Evolutionary conservation across 257 asterid species (phyloP).

Genomic region (Verbena officinalis): DNA sequence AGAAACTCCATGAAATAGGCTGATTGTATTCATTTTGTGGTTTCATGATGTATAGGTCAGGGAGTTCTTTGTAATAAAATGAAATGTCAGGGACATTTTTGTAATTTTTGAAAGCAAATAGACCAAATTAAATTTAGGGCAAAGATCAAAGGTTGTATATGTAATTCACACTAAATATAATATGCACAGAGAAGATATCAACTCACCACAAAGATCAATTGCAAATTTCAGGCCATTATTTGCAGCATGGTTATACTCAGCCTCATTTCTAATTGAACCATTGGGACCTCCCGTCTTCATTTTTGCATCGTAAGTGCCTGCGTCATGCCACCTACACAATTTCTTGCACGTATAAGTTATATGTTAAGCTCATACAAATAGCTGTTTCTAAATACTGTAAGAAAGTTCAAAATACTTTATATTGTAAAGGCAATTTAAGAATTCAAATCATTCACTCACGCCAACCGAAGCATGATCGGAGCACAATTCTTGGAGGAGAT

Average conservation of each 20-base stretch:
- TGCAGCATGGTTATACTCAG: conserved; percentile 60
- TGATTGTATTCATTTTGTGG: too few relatives aligned
- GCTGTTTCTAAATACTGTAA: background rate
- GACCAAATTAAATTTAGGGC: too few relatives aligned
- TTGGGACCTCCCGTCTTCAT: conserved; percentile 87
- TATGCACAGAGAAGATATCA: background rate
- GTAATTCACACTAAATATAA: background rate
- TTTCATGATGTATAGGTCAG: too few relatives aligned
- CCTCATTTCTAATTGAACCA: conserved; percentile 78
- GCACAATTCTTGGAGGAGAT: conserved; percentile 71
- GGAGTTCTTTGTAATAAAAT: too few relatives aligned
- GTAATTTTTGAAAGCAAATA: background rate
- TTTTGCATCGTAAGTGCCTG: conserved; percentile 84
- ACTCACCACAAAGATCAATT: conserved; percentile 72
- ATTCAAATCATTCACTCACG: conserved; percentile 54
- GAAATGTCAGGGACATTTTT: too few relatives aligned
- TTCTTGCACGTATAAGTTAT: background rate
- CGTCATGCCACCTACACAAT: conserved; percentile 88
- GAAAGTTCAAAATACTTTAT: background rate
- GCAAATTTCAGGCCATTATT: conserved; percentile 74
- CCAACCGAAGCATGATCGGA: conserved; percentile 88
- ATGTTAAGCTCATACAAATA: conserved; percentile 2
- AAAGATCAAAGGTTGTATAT: too few relatives aligned
- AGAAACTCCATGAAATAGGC: too few relatives aligned
- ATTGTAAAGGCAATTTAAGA: background rate